Evolutionary conservation across 2,329 filamentous ascomycete genomes (phyloP), one percentile per base, ranked within the genome.

Genomic region (Pestalotiopsis sp.): DNA sequence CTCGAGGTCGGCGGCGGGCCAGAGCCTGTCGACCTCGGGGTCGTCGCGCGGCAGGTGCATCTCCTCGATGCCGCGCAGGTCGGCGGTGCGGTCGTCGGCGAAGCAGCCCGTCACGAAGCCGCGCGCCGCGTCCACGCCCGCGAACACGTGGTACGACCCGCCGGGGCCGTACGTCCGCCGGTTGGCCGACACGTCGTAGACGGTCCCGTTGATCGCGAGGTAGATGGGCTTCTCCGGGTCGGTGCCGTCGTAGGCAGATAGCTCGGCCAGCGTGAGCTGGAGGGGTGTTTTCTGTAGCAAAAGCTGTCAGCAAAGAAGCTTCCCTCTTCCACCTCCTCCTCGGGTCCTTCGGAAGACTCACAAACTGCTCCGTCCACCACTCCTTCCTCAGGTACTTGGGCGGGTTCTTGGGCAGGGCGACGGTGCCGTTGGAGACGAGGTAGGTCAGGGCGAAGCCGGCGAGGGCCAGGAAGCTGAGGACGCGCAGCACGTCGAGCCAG

Each of bases 31-130:
- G 30, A 92, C 85, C 66, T 84, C 83, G 0, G 85, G 82, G 74
- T 91, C 85, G 77, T 91, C 88, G 40, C 88, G 73, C 1, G 89
- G 89, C 9, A 95, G 77, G 80, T 89, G 98, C 88, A 97, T 96
- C 70, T 90, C 87, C 81, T 98, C 96, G 4, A 93, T 91, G 59
- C 96, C 96, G 69, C 92, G 88, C 78, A 98, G 82, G 81, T 99
- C 96, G 3, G 92, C 86, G 1, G 91, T 96, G 39, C 90, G 84
- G 83, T 99, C 96, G 71, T 94, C 91, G 52, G 88, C 83, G 82
- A 99, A 99, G 80, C 96, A 99, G 20, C 93, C 94, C 2, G 96
- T 98, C 10, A 99, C 90, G 79, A 94, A 99, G 22, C 91, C 94
- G 62, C 96, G 91, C 14, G 92, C 89, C 40, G 95, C 94, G 80